Conservation (phyloP, 2,329 filamentous ascomycete species). For the Pyrenophora graminea region DNA sequence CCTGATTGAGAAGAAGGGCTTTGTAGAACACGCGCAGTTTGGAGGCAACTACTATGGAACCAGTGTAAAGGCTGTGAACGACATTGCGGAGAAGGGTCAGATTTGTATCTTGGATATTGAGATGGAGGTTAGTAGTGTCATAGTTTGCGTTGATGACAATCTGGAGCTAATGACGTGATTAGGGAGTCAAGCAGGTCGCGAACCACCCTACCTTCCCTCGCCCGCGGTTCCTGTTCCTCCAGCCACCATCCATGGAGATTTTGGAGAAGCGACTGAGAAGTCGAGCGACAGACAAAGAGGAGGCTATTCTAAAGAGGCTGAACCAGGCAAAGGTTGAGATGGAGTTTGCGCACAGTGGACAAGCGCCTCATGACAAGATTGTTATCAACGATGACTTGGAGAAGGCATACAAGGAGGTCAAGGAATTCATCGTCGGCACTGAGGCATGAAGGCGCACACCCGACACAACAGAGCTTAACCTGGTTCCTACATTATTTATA, state of each 20-base stretch:
- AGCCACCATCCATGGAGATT: conserved; percentile 74
- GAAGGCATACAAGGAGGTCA: conserved; percentile 54
- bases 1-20: conserved; percentile 65
- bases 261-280: conserved; percentile 65
- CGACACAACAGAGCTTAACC: too few species aligned
- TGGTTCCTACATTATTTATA: too few species aligned
- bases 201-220: conserved; percentile 65
- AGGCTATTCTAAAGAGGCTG: conserved; percentile 54
- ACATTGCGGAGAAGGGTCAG: conserved; percentile 70
- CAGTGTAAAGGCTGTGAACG: conserved; percentile 75
- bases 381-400: conserved; percentile 59
- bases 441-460: conserved; percentile 23
- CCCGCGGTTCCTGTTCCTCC: conserved; percentile 82
- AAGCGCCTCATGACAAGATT: conserved; percentile 57
- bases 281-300: conserved; percentile 52
- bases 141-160: neutral
- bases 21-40: conserved; percentile 87
- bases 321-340: conserved; percentile 53
- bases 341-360: conserved; percentile 45
- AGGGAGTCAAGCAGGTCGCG: conserved; percentile 92
- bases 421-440: conserved; percentile 55
- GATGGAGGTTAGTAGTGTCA: conserved; percentile 71
- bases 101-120: conserved; percentile 92
- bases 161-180: neutral
- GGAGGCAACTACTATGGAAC: conserved; percentile 88